Conservation (phyloP, 805 yeast species). For the Candida andamanensis region DNA sequence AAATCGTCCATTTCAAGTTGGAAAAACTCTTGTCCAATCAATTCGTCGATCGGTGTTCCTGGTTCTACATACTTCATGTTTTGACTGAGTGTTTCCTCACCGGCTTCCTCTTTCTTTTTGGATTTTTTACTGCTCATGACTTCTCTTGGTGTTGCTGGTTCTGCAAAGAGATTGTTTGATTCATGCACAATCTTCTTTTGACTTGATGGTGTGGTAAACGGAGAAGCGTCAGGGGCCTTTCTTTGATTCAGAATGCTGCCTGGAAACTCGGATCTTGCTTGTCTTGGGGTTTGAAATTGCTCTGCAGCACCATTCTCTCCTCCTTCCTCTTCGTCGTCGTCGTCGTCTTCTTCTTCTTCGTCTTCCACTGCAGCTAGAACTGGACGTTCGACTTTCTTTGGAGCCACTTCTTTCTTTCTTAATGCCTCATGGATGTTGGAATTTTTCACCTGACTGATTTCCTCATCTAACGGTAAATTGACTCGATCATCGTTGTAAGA, state of each 20-base stretch:
- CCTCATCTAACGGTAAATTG: constrained; percentile 29
- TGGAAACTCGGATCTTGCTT: constrained; percentile 1
- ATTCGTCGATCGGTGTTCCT: too few species aligned
- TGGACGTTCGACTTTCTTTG: constrained; percentile 1
- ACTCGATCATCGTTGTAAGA: constrained; percentile 13
- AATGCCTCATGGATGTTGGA: too few species aligned
- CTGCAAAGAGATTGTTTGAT: too few species aligned
- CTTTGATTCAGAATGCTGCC: neutral
- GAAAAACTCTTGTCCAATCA: neutral
- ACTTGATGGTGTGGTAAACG: too few species aligned
- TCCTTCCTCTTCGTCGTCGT: constrained; percentile 2
- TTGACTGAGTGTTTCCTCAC: too few species aligned
- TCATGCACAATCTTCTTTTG: too few species aligned
- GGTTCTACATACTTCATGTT: too few species aligned
- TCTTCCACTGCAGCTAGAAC: constrained; percentile 5
- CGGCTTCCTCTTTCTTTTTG: neutral
- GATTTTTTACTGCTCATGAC: too few species aligned
- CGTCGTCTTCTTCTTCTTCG: constrained; percentile 3
- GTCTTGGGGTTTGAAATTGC: neutral
- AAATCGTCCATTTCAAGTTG: neutral
- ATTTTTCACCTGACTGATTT: constrained; percentile 28
- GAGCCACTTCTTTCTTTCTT: too few species aligned
- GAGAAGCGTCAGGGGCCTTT: too few species aligned
- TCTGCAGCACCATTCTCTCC: neutral
- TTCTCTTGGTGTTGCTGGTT: too few species aligned